Percentiles rank a stretch among this genome's conserved stretches.
Conservation (phyloP, 495 filamentous ascomycete species). For the Talaromyces borbonicus region DNA sequence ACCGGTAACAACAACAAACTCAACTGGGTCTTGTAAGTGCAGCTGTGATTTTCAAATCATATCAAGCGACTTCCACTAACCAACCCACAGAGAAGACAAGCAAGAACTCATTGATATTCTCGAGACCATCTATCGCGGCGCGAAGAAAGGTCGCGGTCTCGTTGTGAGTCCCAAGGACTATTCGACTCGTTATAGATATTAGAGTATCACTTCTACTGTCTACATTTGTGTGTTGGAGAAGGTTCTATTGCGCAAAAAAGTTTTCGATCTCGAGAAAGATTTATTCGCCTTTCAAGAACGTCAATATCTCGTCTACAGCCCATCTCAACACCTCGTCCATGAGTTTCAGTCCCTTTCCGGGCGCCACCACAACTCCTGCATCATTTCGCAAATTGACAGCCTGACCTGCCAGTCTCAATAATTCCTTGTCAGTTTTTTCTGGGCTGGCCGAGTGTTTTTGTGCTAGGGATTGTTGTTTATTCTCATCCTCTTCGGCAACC, state of each 20-base stretch:
- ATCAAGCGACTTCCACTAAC: not conserved
- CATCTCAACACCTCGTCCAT: slow-evolving; percentile 32
- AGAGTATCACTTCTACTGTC: not conserved
- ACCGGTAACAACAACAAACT: slow-evolving; percentile 98
- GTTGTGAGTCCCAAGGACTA: slow-evolving; percentile 95
- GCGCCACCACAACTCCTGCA: slow-evolving; percentile 31
- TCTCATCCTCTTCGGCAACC: slow-evolving; percentile 51
- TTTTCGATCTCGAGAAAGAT: not conserved
- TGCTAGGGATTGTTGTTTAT: slow-evolving; percentile 9
- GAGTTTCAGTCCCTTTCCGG: slow-evolving; percentile 22
- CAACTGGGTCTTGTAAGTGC: slow-evolving; percentile 68
- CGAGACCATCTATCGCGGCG: slow-evolving; percentile 94
- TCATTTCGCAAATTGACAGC: slow-evolving; percentile 23
- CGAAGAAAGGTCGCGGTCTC: slow-evolving; percentile 91
- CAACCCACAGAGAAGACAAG: slow-evolving; percentile 62
- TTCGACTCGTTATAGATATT: slow-evolving; percentile 77
- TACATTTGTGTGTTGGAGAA: not conserved
- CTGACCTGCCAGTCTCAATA: slow-evolving; percentile 24
- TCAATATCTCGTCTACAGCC: slow-evolving; percentile 34
- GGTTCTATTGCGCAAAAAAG: not conserved
- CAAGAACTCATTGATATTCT: slow-evolving; percentile 98
- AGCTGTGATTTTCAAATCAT: no score
- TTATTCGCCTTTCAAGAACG: not conserved
- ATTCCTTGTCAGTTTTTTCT: slow-evolving; percentile 12
- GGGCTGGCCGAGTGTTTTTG: slow-evolving; percentile 3